These are phyloP conservation scores for Monilinia fructicola DNA, from an alignment of 2,329 filamentous ascomycete species.

Conservation along the genomic window DNA sequence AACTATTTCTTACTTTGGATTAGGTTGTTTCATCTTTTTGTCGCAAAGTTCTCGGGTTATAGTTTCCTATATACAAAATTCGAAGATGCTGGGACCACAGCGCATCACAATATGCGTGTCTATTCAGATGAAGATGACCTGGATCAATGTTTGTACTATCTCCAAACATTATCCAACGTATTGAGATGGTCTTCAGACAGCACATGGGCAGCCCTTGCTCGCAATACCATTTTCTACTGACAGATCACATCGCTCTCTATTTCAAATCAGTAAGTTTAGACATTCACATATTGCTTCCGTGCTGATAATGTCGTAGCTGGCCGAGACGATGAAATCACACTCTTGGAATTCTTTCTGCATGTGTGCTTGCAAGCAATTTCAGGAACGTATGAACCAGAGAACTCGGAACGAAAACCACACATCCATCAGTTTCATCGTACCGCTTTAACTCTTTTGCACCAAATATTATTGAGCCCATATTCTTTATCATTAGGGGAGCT, in stretches of 20 bases:
- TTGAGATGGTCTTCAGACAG: conserved; percentile 66
- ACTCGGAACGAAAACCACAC: conserved; percentile 47
- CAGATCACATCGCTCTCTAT: conserved; percentile 48
- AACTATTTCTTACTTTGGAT: conserved; percentile 30
- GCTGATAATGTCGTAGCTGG: conserved; percentile 45
- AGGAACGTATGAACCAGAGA: conserved; percentile 43
- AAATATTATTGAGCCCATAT: conserved; percentile 65
- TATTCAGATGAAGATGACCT: conserved; percentile 65
- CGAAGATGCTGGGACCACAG: conserved; percentile 28
- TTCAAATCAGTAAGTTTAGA: conserved; percentile 52
- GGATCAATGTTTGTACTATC: conserved; percentile 74
- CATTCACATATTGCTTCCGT: not conserved
- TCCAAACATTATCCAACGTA: conserved; percentile 72
- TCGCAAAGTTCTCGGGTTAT: conserved; percentile 57
- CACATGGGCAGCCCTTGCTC: conserved; percentile 69
- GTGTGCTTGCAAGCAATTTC: conserved; percentile 64
- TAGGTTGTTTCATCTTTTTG: conserved; percentile 62
- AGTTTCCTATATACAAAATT: conserved; percentile 48
- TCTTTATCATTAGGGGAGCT: conserved; percentile 58
- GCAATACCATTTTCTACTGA: conserved; percentile 54
- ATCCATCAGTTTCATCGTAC: conserved; percentile 69
- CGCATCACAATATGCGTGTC: conserved; percentile 34
- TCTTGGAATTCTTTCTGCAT: conserved; percentile 68
- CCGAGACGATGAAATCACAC: conserved; percentile 55
- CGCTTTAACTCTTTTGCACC: conserved; percentile 67